Evolutionary conservation across 2,329 filamentous ascomycete species (phyloP).

Genomic region (Blastomyces silverae): DNA sequence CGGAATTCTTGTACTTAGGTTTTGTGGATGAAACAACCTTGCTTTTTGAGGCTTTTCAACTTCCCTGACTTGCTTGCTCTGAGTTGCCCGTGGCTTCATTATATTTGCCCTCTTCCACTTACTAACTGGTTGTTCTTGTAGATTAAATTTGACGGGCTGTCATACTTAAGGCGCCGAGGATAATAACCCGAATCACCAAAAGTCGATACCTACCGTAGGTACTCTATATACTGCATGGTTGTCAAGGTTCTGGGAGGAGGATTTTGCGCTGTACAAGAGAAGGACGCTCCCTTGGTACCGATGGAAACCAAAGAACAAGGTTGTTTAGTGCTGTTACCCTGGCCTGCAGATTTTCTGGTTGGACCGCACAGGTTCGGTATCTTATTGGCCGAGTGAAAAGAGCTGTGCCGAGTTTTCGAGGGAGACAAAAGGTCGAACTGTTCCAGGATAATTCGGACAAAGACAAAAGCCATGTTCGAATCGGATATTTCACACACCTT

Average conservation of each 20-base stretch:
- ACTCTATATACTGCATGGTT: background rate
- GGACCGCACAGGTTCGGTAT: background rate
- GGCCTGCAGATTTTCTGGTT: background rate
- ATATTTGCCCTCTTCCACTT: background rate
- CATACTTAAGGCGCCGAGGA: background rate
- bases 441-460: background rate
- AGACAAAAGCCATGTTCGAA: background rate
- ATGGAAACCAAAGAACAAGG: background rate
- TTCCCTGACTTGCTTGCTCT: background rate
- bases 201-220: no score
- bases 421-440: background rate
- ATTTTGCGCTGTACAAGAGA: no score
- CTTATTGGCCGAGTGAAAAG: background rate
- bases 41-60: background rate
- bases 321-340: conserved; percentile 4
- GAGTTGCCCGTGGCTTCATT: no score
- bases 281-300: no score
- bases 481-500: background rate
- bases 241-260: background rate
- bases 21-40: background rate
- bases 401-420: background rate
- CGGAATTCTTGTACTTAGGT: background rate
- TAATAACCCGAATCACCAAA: no score
- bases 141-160: background rate
- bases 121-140: background rate